Percentiles rank a stretch among this genome's conserved stretches.
Conservation (phyloP, 345 rosid genomes). For the Hibiscus trionum region DNA sequence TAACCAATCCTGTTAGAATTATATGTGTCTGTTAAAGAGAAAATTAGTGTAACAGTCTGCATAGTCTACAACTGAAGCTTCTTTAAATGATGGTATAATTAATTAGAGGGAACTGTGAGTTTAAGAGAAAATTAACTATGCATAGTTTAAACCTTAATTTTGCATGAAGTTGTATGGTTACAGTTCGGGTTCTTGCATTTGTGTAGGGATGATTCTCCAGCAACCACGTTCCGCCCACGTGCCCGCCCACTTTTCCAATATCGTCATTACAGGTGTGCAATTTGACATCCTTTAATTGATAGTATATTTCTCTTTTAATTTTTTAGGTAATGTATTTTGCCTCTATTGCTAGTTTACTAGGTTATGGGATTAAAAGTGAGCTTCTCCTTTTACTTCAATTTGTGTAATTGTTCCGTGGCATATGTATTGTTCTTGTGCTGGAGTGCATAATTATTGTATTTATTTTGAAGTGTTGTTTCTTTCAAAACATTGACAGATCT, state of each 20-base stretch:
- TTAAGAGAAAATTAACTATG: neutral
- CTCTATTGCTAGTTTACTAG: neutral
- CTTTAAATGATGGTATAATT: neutral
- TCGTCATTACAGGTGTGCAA: constrained; percentile 82
- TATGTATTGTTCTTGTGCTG: neutral
- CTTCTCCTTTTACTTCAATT: neutral
- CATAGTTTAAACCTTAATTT: neutral
- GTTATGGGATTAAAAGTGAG: neutral
- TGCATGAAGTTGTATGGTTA: neutral
- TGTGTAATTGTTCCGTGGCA: neutral
- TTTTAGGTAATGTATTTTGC: neutral
- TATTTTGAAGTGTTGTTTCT: neutral
- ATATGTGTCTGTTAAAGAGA: neutral
- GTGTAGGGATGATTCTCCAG: constrained; percentile 84
- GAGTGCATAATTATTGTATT: constrained; percentile 9
- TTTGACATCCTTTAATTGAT: neutral
- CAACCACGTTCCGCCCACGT: constrained; percentile 86
- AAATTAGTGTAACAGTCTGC: neutral
- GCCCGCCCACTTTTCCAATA: constrained; percentile 92
- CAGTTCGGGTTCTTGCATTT: constrained; percentile 13
- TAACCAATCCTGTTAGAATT: neutral
- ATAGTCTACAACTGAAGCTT: neutral
- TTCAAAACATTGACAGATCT: neutral
- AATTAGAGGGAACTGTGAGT: neutral
- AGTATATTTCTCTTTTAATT: neutral